Evolutionary conservation across 108 stramenopile genomes (phyloP), one percentile per base, ranked within the genome.

Genomic region (Skeletonema menzelii): DNA sequence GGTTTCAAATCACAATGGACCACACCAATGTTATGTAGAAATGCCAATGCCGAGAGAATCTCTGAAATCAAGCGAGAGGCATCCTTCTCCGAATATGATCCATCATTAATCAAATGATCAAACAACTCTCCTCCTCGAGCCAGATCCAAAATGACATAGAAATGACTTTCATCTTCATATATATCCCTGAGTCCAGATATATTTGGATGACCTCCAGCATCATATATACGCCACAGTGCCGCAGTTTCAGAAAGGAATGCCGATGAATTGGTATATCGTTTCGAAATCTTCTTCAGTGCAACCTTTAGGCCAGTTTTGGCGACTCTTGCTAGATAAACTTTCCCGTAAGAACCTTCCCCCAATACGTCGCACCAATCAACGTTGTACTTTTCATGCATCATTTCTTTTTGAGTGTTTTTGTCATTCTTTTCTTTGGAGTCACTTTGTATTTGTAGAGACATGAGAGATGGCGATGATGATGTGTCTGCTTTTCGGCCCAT

Each of bases 1-100:
- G 93, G 91, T 60, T 95, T 95, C 59, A 95, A 67, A 74, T 95
- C 94, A n/a, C 80, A 83, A 69, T 95, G 94, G 2, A 82, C 79
- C 10, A 88, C 58, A 56, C 82, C 85, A 17, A 91, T 82, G 22
- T 87, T 88, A 63, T 91, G 90, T 15, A 91, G 53, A 77, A 91
- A 94, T 26, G 86, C 74, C 28, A 94, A 66, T 5, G 90, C 93
- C 7, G 88, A 87, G 6, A 87, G 85, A 27, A 91, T 87, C 65
- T 91, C 88, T 12, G 77, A 73, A 10, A 90, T 63, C 19, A 91
- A 73, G 17, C 90, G 56, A 1, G 89, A 86, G 11, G 90, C 88
- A 79, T 90, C 90, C 28, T 77, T 84, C 68, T 91, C 90, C 2
- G 85, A 83, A 55, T 94, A 94, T 6, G 88, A 79, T 1, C 93